phyloP scores from a whole-genome alignment of 2,329 filamentous ascomycete species.

The Rhinocladiella mackenziei region DNA sequence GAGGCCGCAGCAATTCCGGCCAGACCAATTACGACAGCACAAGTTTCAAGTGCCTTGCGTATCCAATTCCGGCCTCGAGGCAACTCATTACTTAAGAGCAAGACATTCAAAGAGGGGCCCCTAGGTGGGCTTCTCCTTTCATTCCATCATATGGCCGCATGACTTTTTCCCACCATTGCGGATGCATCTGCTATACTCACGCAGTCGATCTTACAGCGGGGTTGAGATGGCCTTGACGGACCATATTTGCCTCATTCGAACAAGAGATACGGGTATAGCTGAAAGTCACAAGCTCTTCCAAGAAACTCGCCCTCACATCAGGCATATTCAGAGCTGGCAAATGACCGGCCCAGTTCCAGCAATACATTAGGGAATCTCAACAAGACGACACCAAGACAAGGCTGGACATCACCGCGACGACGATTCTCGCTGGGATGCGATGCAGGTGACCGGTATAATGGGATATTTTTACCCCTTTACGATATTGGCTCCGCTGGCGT shows the following conservation, averaged over 20 bases:
- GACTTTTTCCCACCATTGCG: neutral
- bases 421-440: no score
- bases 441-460: neutral
- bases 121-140: slow-evolving; percentile 27
- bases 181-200: no score
- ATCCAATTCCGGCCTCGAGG: slow-evolving; percentile 22
- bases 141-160: neutral
- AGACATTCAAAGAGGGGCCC: slow-evolving; percentile 14
- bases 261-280: no score
- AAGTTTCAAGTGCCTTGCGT: slow-evolving; percentile 3
- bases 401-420: slow-evolving; percentile 5
- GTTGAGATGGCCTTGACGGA: no score
- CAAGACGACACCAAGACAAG: slow-evolving; percentile 18
- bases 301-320: no score
- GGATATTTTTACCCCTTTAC: neutral
- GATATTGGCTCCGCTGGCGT: neutral
- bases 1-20: slow-evolving; percentile 19
- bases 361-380: neutral
- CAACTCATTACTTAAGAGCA: slow-evolving; percentile 22
- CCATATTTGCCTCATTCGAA: no score
- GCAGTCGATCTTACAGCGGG: no score
- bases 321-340: neutral
- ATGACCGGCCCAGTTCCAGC: neutral
- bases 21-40: slow-evolving; percentile 20
- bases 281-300: no score